Conservation (phyloP, 2,329 filamentous ascomycete species). For the Aureobasidium sp. region DNA sequence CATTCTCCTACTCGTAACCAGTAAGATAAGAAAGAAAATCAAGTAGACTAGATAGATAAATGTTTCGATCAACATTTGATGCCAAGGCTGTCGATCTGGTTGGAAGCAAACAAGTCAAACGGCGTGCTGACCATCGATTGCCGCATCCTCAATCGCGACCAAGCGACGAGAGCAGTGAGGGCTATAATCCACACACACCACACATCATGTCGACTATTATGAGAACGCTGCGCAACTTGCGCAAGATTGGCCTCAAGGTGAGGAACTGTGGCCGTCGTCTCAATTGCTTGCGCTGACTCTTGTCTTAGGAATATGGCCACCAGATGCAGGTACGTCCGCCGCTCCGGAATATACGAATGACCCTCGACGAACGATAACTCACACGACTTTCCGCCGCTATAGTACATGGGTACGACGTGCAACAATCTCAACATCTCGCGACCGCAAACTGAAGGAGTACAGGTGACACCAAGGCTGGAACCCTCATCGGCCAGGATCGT, state of each 20-base stretch:
- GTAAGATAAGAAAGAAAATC: background rate
- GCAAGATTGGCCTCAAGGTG: constrained; percentile 84
- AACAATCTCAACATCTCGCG: constrained; percentile 10
- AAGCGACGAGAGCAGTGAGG: constrained; percentile 4
- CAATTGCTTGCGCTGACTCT: constrained; percentile 30
- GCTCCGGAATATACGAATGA: constrained; percentile 22
- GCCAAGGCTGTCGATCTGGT: background rate
- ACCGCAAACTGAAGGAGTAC: constrained; percentile 26
- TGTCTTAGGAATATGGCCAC: constrained; percentile 70
- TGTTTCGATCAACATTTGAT: background rate
- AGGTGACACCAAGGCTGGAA: constrained; percentile 96
- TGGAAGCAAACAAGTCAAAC: constrained; percentile 12
- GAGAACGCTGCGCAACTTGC: constrained; percentile 79
- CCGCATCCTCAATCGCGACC: constrained; percentile 2
- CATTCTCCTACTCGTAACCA: background rate
- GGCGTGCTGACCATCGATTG: constrained; percentile 1
- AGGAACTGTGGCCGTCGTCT: constrained; percentile 17
- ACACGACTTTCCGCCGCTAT: constrained; percentile 11
- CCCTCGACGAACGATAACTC: constrained; percentile 19
- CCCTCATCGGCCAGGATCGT: constrained; percentile 74
- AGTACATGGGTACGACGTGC: constrained; percentile 31
- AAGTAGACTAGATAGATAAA: background rate
- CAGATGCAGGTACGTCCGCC: constrained; percentile 75
- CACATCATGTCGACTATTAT: constrained; percentile 78
- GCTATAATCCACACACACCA: constrained; percentile 16